Conservation (phyloP, 2,329 filamentous ascomycete species). For the Coniochaeta sp. region DNA sequence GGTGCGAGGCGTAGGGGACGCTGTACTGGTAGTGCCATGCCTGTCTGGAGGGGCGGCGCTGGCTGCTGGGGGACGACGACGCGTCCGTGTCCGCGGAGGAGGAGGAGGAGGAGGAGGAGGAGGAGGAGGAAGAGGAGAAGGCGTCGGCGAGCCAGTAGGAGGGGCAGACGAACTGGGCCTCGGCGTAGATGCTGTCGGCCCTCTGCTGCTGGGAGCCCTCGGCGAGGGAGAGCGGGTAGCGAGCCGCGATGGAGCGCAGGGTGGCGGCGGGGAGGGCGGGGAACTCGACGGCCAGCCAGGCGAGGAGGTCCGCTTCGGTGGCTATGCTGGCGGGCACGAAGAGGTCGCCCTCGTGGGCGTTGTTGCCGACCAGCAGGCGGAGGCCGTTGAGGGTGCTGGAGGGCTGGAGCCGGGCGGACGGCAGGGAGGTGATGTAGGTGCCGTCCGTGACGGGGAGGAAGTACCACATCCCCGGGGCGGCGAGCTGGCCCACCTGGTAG, state of each 20-base stretch:
- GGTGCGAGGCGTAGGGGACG: slow-evolving; percentile 31
- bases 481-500: slow-evolving; percentile 17
- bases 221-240: slow-evolving; percentile 18
- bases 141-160: neutral
- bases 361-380: slow-evolving; percentile 24
- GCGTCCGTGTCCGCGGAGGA: no score
- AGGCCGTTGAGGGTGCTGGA: slow-evolving; percentile 23
- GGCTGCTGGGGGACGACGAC: no score
- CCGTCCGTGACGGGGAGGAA: slow-evolving; percentile 31
- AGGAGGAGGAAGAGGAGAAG: neutral
- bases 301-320: slow-evolving; percentile 19
- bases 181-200: slow-evolving; percentile 44
- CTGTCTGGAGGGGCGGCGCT: slow-evolving; percentile 6
- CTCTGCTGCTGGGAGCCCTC: slow-evolving; percentile 48
- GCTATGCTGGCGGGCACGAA: slow-evolving; percentile 29
- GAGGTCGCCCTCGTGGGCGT: slow-evolving; percentile 27
- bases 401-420: slow-evolving; percentile 18
- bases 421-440: slow-evolving; percentile 21
- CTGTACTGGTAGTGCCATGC: slow-evolving; percentile 43
- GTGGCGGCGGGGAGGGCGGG: slow-evolving; percentile 23
- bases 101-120: neutral
- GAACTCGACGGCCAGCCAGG: slow-evolving; percentile 24
- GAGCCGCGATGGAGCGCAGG: slow-evolving; percentile 20
- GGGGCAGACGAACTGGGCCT: slow-evolving; percentile 44
- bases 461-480: slow-evolving; percentile 13